These are phyloP conservation scores for Malus sylvestris DNA, from an alignment of 306 rosid genomes.

Conservation along the genomic window DNA sequence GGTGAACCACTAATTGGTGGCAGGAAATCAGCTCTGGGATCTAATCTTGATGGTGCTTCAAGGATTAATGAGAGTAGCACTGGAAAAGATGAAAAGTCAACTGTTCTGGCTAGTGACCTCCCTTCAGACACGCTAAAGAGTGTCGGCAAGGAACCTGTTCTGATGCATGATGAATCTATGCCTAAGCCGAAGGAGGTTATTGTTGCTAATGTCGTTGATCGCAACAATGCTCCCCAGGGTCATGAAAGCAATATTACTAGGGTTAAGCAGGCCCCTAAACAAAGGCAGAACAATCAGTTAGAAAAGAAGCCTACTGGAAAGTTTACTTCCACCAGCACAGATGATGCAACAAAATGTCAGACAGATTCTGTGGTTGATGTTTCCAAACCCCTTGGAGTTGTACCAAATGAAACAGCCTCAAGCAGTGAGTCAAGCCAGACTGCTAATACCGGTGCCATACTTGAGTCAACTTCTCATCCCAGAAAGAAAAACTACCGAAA, in stretches of 20 bases:
- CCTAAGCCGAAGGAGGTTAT: conserved; percentile 43
- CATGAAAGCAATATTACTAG: conserved; percentile 42
- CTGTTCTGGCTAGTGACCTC: conserved; percentile 27
- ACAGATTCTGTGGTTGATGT: conserved; percentile 23
- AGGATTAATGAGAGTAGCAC: conserved; percentile 26
- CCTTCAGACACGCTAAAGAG: conserved; percentile 26
- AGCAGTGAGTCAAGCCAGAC: conserved; percentile 26
- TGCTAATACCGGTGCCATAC: conserved; percentile 26
- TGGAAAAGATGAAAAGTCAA: conserved; percentile 25
- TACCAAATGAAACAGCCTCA: conserved; percentile 23
- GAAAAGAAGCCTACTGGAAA: conserved; percentile 39
- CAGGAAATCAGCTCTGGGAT: conserved; percentile 24
- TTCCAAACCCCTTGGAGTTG: conserved; percentile 30
- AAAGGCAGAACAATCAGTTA: conserved; percentile 43
- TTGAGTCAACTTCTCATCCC: conserved; percentile 38
- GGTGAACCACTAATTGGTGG: conserved; percentile 21
- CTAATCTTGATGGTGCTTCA: conserved; percentile 23
- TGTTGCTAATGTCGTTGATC: conserved; percentile 27
- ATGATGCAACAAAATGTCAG: conserved; percentile 17
- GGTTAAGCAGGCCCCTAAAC: conserved; percentile 58
- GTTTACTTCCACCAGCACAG: conserved; percentile 23
- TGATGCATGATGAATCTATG: conserved; percentile 29
- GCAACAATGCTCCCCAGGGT: conserved; percentile 28
- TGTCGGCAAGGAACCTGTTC: conserved; percentile 29
- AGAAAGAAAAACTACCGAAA: conserved; percentile 63